Evolutionary conservation across 305 asterid species (phyloP), one percentile per base, ranked within the genome.

Genomic region (Fraxinus velutina): DNA sequence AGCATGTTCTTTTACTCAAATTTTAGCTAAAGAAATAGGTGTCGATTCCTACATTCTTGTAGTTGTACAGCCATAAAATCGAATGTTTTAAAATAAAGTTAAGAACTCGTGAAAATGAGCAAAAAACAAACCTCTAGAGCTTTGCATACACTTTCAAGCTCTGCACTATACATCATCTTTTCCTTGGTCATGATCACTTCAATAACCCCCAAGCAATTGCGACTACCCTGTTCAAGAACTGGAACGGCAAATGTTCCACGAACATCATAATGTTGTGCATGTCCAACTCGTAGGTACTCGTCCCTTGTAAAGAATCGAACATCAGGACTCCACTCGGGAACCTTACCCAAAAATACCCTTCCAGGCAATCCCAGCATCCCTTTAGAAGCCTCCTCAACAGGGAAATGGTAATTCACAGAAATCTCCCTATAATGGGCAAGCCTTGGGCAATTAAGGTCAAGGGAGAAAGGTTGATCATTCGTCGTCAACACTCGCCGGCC

Each of bases 261-360:
- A 79, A 94, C 97, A 83, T 94, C 91, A 77, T 79, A 88, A 37
- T 84, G 90, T 84, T 88, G 92, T 0, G 98, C 98, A 80, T 93
- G 89, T 12, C 80, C 89, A 77, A 92, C 94, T 76, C 98, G 84
- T 0, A 90, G 93, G 60, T 91, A 94, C 84, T 94, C 98, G 70
- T 89, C 94, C 81, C 90, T 85, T 30, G 89, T 75, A 76, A 93
- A 94, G 85, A 88, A 90, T 47, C 91, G 90, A 76, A 93, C 98
- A 86, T 94, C 97, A 0, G 98, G 98, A 1, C 96, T 91, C 98
- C 98, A 94, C 84, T 94, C 98, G 0, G 98, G 98, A 29, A 87
- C 92, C 86, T 86, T 92, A 33, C 87, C 90, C 79, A 89, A 77
- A 19, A 92, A 94, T 9, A 93, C 98, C 81, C 98, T 76, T 2